Evolutionary conservation across 2,329 filamentous ascomycete genomes (phyloP), one percentile per base, ranked within the genome.

Genomic region (Trichoderma arundinaceum): DNA sequence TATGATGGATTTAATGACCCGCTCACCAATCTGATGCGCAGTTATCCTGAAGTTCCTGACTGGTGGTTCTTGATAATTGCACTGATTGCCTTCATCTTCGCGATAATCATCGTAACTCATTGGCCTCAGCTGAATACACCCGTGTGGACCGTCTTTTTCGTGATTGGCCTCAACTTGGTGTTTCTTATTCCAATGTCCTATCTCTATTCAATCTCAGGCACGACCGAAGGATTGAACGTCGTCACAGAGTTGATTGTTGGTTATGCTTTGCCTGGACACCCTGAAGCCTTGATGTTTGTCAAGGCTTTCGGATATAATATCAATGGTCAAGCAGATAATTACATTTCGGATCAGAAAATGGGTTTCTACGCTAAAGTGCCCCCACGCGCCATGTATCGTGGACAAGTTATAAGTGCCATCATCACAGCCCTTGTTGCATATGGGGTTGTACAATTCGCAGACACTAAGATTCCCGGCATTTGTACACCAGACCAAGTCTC

Each of bases 271-370:
- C 74, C 74, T 7, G 75, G 76, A 22, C 78, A 77, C 66, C 75
- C 74, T 13, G 74, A 72, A 32, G 70, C 72, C 4, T 70, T 76
- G 28, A 71, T 76, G 67, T 94, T 92, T 54, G 66, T 70, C 35
- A 94, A 80, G 72, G 75, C 75, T 1, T 80, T 76, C 48, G 77
- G 77, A 1, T 78, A 76, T 67, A 79, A 78, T 8, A 75, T 82
- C 39, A 80, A 79, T 0, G 79, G 79, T 1, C 80, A 80, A 61
- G 75, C 75, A 17, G 77, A 78, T 49, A 79, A 77, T 67, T 79
- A 78, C 59, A 73, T 78, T 74, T 71, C 70, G 4, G 73, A 73
- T 28, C 72, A 73, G 38, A 77, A 77, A 66, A 74, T 75, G 67
- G 76, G 74, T 7, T 75, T 75, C 61, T 77, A 77, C 58, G 71